phyloP scores from a whole-genome alignment of 306 rosid genomes.

The Styphnolobium japonicum region DNA sequence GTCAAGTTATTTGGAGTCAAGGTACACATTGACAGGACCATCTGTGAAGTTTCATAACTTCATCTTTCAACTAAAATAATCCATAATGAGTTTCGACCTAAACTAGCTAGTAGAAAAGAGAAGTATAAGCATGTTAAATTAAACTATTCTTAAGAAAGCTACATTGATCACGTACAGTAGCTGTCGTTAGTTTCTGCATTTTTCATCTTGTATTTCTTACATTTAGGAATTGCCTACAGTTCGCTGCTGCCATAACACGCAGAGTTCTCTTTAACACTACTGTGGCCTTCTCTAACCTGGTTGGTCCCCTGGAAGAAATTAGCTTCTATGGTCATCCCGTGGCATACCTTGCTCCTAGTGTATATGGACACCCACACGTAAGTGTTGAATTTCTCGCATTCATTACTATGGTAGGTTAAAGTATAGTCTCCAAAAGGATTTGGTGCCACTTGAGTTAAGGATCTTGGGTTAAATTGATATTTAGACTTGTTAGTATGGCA shows the following conservation, averaged over 20 bases:
- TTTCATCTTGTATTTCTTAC: neutral
- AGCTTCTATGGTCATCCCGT: slow-evolving; percentile 59
- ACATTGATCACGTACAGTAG: neutral
- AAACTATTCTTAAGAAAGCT: neutral
- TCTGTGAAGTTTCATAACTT: neutral
- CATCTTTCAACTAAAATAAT: neutral
- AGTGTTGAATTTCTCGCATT: slow-evolving; percentile 2
- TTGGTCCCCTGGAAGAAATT: slow-evolving; percentile 66
- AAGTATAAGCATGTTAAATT: neutral
- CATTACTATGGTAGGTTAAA: no score
- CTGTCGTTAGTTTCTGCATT: neutral
- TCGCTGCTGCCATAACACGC: slow-evolving; percentile 38
- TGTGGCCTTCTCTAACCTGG: slow-evolving; percentile 49
- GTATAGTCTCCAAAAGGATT: no score
- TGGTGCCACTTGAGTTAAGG: no score
- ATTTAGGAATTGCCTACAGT: slow-evolving; percentile 22
- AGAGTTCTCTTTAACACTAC: slow-evolving; percentile 50
- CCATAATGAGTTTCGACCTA: neutral
- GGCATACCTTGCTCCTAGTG: slow-evolving; percentile 54
- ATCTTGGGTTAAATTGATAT: no score
- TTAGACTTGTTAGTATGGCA: no score
- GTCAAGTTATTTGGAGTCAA: slow-evolving; percentile 46
- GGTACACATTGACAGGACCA: slow-evolving; percentile 22
- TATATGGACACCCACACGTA: slow-evolving; percentile 73
- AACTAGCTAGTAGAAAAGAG: neutral